These are phyloP conservation scores for Phytophthora pistaciae DNA, from an alignment of 352 stramenopile genomes.

Conservation along the genomic window DNA sequence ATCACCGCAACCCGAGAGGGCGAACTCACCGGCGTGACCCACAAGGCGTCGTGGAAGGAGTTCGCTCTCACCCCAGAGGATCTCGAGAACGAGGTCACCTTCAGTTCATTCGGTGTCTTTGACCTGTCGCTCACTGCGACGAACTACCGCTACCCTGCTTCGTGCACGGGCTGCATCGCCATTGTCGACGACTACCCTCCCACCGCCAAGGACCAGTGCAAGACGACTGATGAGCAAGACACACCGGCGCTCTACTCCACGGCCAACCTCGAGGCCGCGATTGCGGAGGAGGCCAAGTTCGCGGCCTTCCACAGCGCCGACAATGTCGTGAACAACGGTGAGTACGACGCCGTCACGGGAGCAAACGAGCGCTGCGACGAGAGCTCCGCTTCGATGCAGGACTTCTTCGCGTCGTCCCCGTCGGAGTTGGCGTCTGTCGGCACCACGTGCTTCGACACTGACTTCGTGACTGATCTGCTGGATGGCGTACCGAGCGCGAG, in stretches of 20 bases:
- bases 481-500: background rate
- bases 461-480: conserved; percentile 23
- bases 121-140: conserved; percentile 30
- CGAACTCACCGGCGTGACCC: background rate
- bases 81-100: conserved; percentile 28
- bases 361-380: conserved; percentile 18
- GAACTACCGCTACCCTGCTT: conserved; percentile 25
- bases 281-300: conserved; percentile 22
- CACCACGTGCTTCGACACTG: conserved; percentile 8
- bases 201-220: conserved; percentile 7
- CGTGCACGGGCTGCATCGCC: conserved; percentile 33
- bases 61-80: conserved; percentile 3
- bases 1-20: conserved; percentile 24
- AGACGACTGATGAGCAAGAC: conserved; percentile 1
- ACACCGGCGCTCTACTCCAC: conserved; percentile 5
- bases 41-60: conserved; percentile 24
- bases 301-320: conserved; percentile 15
- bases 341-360: conserved; percentile 11
- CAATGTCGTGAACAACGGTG: conserved; percentile 32
- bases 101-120: conserved; percentile 38
- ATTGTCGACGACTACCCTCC: conserved; percentile 33
- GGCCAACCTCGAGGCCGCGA: conserved; percentile 11
- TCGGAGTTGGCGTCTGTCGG: conserved; percentile 5
- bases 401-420: conserved; percentile 15
- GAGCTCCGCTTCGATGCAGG: conserved; percentile 6